These are phyloP conservation scores for Drechslerella dactyloides DNA, from an alignment of 2,329 filamentous ascomycete species.

Conservation along the genomic window DNA sequence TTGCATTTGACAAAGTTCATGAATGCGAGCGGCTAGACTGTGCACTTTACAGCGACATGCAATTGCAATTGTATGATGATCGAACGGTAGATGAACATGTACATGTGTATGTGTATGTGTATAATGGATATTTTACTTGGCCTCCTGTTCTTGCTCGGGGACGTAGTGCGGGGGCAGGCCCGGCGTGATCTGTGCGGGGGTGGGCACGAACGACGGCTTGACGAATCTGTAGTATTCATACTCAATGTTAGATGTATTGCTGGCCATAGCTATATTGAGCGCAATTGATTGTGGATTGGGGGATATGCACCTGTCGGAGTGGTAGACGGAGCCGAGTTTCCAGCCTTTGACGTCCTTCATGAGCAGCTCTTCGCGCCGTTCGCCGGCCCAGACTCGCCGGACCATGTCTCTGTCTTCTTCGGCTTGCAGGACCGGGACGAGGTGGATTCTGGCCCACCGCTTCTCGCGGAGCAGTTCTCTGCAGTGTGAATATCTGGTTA, in stretches of 20 bases:
- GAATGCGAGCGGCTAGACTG: too few species aligned
- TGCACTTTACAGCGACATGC: too few species aligned
- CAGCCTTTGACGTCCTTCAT: constrained; percentile 73
- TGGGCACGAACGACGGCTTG: constrained; percentile 77
- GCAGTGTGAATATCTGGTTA: constrained; percentile 19
- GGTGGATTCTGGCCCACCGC: constrained; percentile 95
- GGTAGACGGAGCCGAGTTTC: constrained; percentile 71
- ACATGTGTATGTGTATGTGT: not conserved
- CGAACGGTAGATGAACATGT: not conserved
- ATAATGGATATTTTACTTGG: not conserved
- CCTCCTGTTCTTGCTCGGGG: constrained; percentile 5
- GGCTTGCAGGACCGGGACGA: constrained; percentile 91
- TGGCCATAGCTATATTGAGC: too few species aligned
- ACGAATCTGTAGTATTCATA: too few species aligned
- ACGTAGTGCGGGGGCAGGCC: constrained; percentile 28
- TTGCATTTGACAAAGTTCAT: too few species aligned
- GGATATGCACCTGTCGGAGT: constrained; percentile 77
- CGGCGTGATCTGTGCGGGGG: constrained; percentile 64
- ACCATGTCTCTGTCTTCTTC: constrained; percentile 97
- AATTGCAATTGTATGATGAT: not conserved
- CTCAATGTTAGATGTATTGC: too few species aligned
- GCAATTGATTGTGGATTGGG: too few species aligned
- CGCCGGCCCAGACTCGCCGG: constrained; percentile 81
- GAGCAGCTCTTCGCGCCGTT: constrained; percentile 87
- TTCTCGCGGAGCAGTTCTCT: constrained; percentile 96